Evolutionary conservation across 148 eudicot genomes (phyloP).

Genomic region (Arctostaphylos glauca): DNA sequence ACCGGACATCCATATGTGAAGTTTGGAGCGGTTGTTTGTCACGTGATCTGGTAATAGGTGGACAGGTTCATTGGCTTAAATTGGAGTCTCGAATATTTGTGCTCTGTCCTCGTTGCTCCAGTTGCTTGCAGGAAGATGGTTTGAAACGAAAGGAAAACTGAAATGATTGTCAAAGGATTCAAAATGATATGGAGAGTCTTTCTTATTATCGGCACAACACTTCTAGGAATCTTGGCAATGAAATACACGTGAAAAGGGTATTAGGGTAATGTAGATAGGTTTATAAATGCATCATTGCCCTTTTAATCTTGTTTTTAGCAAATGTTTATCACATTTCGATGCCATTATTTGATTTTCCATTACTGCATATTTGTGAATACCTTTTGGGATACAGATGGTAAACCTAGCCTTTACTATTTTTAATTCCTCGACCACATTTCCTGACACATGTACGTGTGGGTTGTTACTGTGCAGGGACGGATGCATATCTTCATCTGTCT

Average conservation of each 20-base stretch:
- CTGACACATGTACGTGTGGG: neutral
- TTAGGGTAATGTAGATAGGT: neutral
- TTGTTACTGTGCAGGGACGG: constrained; percentile 60
- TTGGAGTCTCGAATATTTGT: neutral
- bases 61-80: neutral
- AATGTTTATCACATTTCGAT: neutral
- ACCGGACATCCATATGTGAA: neutral
- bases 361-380: neutral
- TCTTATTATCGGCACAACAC: no score
- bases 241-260: neutral
- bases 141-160: neutral
- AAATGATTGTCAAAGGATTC: neutral
- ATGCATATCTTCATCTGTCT: constrained; percentile 93
- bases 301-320: neutral
- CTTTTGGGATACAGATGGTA: neutral
- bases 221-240: neutral
- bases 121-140: neutral
- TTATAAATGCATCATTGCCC: neutral
- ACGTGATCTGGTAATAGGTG: neutral
- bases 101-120: neutral
- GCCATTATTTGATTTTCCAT: neutral
- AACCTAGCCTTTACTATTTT: neutral
- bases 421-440: neutral
- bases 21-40: no score
- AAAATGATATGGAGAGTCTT: neutral